phyloP scores from a whole-genome alignment of 495 filamentous ascomycete genomes.

The Glonium stellatum region DNA sequence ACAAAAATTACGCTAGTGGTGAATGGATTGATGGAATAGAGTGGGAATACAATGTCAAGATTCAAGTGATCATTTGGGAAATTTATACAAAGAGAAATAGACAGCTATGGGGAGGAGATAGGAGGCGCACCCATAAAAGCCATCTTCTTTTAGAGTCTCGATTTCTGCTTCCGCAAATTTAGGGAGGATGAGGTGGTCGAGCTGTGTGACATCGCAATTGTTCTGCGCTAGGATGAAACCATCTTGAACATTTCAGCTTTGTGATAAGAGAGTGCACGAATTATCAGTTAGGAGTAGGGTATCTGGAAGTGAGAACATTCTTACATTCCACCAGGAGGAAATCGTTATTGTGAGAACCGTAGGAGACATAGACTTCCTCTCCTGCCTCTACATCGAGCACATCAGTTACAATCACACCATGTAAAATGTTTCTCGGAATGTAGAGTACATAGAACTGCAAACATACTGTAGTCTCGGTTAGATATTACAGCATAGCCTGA shows the following conservation, averaged over 20 bases:
- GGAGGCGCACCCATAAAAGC: conserved; percentile 13
- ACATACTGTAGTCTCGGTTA: conserved; percentile 48
- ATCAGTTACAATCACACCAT: conserved; percentile 1
- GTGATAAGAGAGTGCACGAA: conserved; percentile 1
- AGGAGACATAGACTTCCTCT: conserved; percentile 73
- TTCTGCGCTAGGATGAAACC: conserved; percentile 67
- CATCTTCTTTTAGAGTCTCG: conserved; percentile 15
- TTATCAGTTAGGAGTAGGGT: neutral
- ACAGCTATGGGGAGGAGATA: neutral
- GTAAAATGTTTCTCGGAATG: neutral
- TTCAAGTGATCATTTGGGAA: too few relatives aligned
- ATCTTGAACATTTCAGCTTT: conserved; percentile 40
- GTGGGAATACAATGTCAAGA: too few relatives aligned
- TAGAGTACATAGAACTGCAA: neutral
- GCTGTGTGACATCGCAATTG: conserved; percentile 55
- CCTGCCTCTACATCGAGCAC: conserved; percentile 37
- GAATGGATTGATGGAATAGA: too few relatives aligned
- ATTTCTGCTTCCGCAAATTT: neutral
- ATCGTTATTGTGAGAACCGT: conserved; percentile 74
- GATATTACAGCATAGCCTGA: conserved; percentile 56
- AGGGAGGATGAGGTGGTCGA: conserved; percentile 61
- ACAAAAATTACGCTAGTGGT: too few relatives aligned
- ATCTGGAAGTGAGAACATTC: conserved; percentile 4
- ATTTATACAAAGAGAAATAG: too few relatives aligned
- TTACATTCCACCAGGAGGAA: conserved; percentile 71